Evolutionary conservation across 139 green algal species (phyloP), one percentile per base, ranked within the genome.

Genomic region (Diplosphaera chodatii): DNA sequence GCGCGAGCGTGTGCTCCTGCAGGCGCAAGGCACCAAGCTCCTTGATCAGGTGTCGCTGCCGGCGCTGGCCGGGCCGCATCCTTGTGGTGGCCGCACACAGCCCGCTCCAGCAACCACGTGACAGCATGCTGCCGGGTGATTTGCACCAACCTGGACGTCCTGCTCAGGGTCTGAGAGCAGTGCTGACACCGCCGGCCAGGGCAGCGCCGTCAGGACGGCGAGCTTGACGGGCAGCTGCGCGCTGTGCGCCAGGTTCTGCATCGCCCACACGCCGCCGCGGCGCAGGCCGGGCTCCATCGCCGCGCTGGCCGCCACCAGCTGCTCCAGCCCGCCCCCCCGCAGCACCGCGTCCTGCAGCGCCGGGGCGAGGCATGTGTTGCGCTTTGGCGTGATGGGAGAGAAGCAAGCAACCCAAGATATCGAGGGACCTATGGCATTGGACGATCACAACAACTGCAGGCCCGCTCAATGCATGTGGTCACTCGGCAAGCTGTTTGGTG

Each of bases 241-340:
- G 31, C 81, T 72, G 80, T 83, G 87, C 18, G 80, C 67, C 32
- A 93, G 71, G 77, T 93, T 94, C 28, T 86, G 85, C 28, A 97
- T 79, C 16, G 84, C 88, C 90, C 87, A 94, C 6, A 84, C 75
- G n/a, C 81, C 82, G 34, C 91, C 77, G 29, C 88, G 71, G 2
- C 88, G 79, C 72, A 95, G 76, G n/a, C 72, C 56, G 13, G 68
- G 67, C 16, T 82, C 67, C 71, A 80, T 75, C 32, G 41, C 72
- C 5, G 33, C 37, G 18, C 83, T 41, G 27, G 93, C 82, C 6
- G 40, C 63, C 20, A 79, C 75, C 41, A 96, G 81, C 40, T 73
- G 64, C 40, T 30, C 30, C 31, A 91, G 29, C 21, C 71, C 78
- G 13, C 81, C 84, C 15, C 72, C 70, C 13, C 71, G 30, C 34